Evolutionary conservation across 306 rosid genomes (phyloP).

Genomic region (Hippophae rhamnoides): DNA sequence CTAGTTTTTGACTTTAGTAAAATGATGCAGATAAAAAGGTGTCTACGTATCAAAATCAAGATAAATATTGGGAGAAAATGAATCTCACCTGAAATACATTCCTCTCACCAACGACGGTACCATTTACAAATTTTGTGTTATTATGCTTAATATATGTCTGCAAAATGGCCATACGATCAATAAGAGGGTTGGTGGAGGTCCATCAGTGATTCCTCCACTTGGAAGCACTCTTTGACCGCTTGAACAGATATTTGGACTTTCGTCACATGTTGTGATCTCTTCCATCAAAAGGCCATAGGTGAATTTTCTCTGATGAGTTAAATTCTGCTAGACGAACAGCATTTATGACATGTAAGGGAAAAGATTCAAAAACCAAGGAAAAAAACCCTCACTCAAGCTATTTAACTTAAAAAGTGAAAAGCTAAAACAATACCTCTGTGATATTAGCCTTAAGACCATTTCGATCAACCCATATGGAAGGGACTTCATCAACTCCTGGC

Average conservation of each 20-base stretch:
- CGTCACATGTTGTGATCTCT: conserved; percentile 86
- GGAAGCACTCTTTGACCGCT: conserved; percentile 74
- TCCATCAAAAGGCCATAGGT: conserved; percentile 92
- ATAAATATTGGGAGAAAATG: not conserved
- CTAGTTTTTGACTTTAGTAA: no score
- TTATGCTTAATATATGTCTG: conserved; percentile 90
- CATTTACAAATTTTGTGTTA: conserved; percentile 87
- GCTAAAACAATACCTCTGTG: conserved; percentile 50
- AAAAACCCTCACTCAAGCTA: not conserved
- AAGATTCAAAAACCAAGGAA: not conserved
- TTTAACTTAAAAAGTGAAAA: not conserved
- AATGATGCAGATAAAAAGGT: no score
- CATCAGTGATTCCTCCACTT: conserved; percentile 83
- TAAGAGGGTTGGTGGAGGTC: conserved; percentile 95
- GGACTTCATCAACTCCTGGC: conserved; percentile 93
- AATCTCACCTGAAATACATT: conserved; percentile 78
- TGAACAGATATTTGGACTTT: conserved; percentile 64
- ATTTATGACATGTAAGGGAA: conserved; percentile 7
- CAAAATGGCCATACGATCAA: conserved; percentile 79
- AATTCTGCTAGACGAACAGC: conserved; percentile 42
- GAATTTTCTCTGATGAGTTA: conserved; percentile 92
- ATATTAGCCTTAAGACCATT: conserved; percentile 79
- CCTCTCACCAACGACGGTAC: conserved; percentile 71
- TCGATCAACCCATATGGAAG: conserved; percentile 93
- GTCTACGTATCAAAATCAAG: not conserved